A percentile compares a stretch with the other conserved stretches of the same genome.
These are phyloP conservation scores for Exophiala sideris DNA, from an alignment of 2,329 filamentous ascomycete species.

Conservation along the genomic window DNA sequence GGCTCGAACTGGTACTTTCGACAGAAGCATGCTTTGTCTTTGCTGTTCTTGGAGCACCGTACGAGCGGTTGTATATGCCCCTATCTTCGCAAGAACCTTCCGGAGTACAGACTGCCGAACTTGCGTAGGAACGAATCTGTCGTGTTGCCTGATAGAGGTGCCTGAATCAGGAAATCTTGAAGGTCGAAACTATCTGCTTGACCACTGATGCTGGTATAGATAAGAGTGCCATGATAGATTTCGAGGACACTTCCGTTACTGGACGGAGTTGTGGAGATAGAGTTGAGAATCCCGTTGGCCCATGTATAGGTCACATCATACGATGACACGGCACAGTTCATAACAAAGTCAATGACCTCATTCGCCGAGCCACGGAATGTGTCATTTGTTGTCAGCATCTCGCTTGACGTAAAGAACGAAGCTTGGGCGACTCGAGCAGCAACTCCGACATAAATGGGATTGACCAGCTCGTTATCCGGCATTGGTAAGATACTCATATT, in stretches of 20 bases:
- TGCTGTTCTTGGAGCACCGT: slow-evolving; percentile 7
- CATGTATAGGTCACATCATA: slow-evolving; percentile 20
- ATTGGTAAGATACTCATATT: slow-evolving; percentile 5
- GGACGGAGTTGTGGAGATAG: slow-evolving; percentile 1
- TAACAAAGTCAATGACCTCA: slow-evolving; percentile 10
- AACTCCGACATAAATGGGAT: slow-evolving; percentile 13
- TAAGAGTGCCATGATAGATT: slow-evolving; percentile 12
- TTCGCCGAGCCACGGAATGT: not conserved
- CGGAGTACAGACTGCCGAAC: slow-evolving; percentile 12
- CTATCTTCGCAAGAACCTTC: slow-evolving; percentile 15
- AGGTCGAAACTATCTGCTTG: slow-evolving; percentile 2
- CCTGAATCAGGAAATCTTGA: slow-evolving; percentile 9
- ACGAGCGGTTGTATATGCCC: slow-evolving; percentile 8
- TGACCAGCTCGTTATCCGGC: slow-evolving; percentile 15
- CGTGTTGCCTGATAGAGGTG: slow-evolving; percentile 10
- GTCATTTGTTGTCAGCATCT: slow-evolving; percentile 7
- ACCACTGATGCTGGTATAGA: slow-evolving; percentile 6
- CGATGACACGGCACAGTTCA: slow-evolving; percentile 12
- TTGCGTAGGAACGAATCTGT: slow-evolving; percentile 7
- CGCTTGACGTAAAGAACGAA: slow-evolving; percentile 3
- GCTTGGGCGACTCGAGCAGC: slow-evolving; percentile 4
- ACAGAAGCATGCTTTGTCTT: slow-evolving; percentile 11
- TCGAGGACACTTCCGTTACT: slow-evolving; percentile 18
- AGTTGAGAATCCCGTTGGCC: slow-evolving; percentile 3
- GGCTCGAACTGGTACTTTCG: slow-evolving; percentile 12